Base-by-base conservation (phyloP, 768 basidiomycete species). In the Tremella mesenterica region DNA sequence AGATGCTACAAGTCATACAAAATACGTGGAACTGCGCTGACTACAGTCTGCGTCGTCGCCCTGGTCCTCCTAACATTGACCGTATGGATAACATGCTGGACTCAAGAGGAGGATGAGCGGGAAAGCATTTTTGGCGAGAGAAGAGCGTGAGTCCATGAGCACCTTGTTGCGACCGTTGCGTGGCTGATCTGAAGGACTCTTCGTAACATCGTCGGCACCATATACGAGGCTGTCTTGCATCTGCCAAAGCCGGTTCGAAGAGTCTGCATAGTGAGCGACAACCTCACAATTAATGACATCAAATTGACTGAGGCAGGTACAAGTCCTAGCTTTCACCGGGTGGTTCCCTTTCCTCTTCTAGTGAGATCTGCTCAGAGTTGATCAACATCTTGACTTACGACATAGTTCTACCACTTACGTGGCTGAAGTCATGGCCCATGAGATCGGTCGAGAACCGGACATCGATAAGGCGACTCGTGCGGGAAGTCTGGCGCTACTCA, bases 301-400 rank as follows among this genome's bases (percentile, higher is more conserved):
- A n/a, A 14, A 21, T 36, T 26, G 18, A 44, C 1, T 39, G 14
- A 18, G 18, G 50, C 83, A 85, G 65, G 91, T 95, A 2, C 92
- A 96, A 67, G 74, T 96, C 16, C 92, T 88, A 69, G 91, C 92
- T 1, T 96, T 93, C 71, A 93, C 93, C 88, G 90, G 88, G 60
- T 96, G 92, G 88, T 96, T 96, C 67, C 92, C 92, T 1, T 96
- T 91, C 77, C 77, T 95, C 34, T 95, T 96, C 74, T 69, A 72
- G n/a, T n/a, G n/a, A n/a, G n/a, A n/a, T n/a, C n/a, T n/a, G n/a
- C n/a, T n/a, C n/a, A n/a, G n/a, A n/a, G n/a, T n/a, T n/a, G n/a
- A n/a, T n/a, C n/a, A n/a, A n/a, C n/a, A n/a, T n/a, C n/a, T n/a
- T n/a, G n/a, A n/a, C n/a, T n/a, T n/a, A n/a, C n/a, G n/a, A n/a